Base-by-base conservation (phyloP, 805 yeast genomes). In the Metschnikowia anglica region DNA sequence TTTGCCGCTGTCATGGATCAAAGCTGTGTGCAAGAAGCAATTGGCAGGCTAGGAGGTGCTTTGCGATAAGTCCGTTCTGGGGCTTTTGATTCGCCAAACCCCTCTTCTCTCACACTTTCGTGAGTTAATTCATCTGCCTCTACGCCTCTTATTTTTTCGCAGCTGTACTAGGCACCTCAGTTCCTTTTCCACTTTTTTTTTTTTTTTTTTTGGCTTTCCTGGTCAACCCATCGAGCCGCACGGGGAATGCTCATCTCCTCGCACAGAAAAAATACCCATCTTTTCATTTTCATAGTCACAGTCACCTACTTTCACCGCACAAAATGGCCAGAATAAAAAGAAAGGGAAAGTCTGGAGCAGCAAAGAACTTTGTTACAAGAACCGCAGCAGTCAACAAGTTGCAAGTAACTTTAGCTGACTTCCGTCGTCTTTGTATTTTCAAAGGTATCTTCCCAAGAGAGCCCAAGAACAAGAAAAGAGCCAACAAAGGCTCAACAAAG, bases 391-490 rank as follows among this genome's bases (percentile, higher is more conserved):
- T 93, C 37, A 83, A 84, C 66, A 88, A 84, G 62, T 73, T 93
- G 49, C 99, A 93, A 68, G 85, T 93, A 21, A 85, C 97, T 2
- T 74, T 93, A 37, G 97, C 97, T 10, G 99, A 93, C 69, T 93
- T 93, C 79, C 82, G 96, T 70, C 81, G 99, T 60, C 76, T 93
- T 61, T 93, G 99, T 76, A 93, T 93, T 63, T 88, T 93, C 77
- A 93, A 93, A 66, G 99, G 99, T 39, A 90, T 93, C 51, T 93
- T 88, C 62, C 99, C 99, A 41, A 80, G 99, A 63, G 97, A 89
- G 62, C 98, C 98, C 35, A 76, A 90, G 56, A 88, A 88, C 68
- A 93, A 90, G 72, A 88, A 85, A 80, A 90, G 88, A 75, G 97
- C 97, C 47, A 91, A 89, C 68, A 93, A 88, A 68, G 98, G 99